Percentiles rank a stretch among this genome's conserved stretches.
phyloP scores from a whole-genome alignment of 495 filamentous ascomycete species.

The Penicillium manginii region DNA sequence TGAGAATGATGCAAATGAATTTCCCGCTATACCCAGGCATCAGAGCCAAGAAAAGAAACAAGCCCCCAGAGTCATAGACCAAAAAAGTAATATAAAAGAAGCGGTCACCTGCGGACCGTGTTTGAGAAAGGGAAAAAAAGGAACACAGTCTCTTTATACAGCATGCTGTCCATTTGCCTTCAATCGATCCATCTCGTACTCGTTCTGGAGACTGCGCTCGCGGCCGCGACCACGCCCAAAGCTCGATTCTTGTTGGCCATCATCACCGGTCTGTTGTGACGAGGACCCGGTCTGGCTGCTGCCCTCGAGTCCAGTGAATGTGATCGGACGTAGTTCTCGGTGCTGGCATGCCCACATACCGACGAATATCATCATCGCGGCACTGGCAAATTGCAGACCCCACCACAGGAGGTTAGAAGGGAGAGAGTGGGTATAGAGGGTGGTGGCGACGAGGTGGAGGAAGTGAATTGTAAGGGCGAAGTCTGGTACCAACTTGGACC shows the following conservation, averaged over 20 bases:
- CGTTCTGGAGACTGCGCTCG: slow-evolving; percentile 54
- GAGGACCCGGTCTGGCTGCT: slow-evolving; percentile 26
- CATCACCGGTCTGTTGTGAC: slow-evolving; percentile 27
- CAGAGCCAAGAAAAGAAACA: slow-evolving; percentile 8
- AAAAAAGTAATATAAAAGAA: slow-evolving; percentile 7
- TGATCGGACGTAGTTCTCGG: slow-evolving; percentile 85
- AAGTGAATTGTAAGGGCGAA: slow-evolving; percentile 90
- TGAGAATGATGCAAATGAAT: slow-evolving; percentile 12
- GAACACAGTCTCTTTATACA: slow-evolving; percentile 28
- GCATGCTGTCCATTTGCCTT: slow-evolving; percentile 47
- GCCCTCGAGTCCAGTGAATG: slow-evolving; percentile 68
- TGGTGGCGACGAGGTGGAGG: slow-evolving; percentile 79
- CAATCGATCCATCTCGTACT: slow-evolving; percentile 84
- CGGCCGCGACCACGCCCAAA: slow-evolving; percentile 43
- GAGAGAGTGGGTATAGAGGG: slow-evolving; percentile 72
- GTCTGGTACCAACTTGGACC: slow-evolving; percentile 89
- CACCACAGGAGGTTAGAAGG: slow-evolving; percentile 87
- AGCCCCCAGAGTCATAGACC: slow-evolving; percentile 10
- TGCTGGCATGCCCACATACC: slow-evolving; percentile 92
- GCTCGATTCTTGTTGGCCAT: slow-evolving; percentile 31
- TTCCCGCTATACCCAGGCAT: slow-evolving; percentile 3
- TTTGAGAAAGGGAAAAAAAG: slow-evolving; percentile 4
- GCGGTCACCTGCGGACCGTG: background rate
- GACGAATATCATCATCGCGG: slow-evolving; percentile 67
- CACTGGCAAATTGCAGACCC: slow-evolving; percentile 72